Evolutionary conservation across 441 rosid genomes (phyloP).

Genomic region (Rhodomyrtus psidioides): DNA sequence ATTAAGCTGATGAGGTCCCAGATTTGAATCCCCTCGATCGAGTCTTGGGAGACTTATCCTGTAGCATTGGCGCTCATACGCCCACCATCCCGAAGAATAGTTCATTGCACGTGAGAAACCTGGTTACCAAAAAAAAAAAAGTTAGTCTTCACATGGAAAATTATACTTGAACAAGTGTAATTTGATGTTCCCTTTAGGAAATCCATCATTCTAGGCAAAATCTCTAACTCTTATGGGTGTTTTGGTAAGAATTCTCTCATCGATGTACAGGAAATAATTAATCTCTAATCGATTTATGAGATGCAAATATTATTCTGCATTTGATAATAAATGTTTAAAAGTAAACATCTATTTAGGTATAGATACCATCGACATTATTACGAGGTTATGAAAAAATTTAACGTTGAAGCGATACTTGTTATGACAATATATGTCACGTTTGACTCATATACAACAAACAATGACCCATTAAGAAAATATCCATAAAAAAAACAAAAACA

Average conservation of each 20-base stretch:
- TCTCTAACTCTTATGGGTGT: background rate
- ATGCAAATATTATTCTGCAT: too few species aligned
- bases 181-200: background rate
- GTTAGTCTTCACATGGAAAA: background rate
- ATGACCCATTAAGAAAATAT: background rate
- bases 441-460: background rate
- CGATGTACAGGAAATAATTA: background rate
- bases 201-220: background rate
- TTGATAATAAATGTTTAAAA: background rate
- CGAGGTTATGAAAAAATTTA: background rate
- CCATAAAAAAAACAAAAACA: background rate
- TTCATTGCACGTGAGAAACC: too few species aligned
- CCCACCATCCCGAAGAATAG: too few species aligned
- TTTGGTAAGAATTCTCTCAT: background rate
- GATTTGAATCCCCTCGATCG: too few species aligned
- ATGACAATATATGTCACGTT: background rate
- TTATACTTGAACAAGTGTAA: too few species aligned
- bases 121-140: too few species aligned
- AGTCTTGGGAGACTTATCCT: too few species aligned
- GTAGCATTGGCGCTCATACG: too few species aligned
- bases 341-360: background rate
- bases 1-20: too few species aligned
- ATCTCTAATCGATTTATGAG: too few species aligned
- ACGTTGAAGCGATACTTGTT: background rate
- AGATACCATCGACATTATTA: background rate